Evolutionary conservation across 2,329 filamentous ascomycete genomes (phyloP).

Genomic region (Calonectria fujianensis): DNA sequence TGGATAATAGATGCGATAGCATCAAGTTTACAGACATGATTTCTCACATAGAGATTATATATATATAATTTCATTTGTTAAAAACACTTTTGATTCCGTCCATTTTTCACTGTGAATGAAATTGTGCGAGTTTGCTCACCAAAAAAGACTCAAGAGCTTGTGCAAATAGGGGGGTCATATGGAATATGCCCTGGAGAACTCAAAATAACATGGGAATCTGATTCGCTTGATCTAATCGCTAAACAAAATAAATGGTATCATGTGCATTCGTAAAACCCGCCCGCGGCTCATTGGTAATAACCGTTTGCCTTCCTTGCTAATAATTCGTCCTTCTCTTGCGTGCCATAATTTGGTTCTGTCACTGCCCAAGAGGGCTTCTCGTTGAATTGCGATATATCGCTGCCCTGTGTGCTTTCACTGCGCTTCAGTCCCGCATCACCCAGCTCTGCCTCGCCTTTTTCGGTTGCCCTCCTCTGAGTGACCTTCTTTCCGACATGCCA

Average conservation of each 20-base stretch:
- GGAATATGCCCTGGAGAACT: not conserved
- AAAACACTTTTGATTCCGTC: conserved; percentile 15
- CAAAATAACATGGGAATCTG: not conserved
- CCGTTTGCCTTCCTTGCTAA: conserved; percentile 1
- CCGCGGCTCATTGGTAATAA: conserved; percentile 3
- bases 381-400: not conserved
- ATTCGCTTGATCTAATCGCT: conserved; percentile 18
- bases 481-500: conserved; percentile 18
- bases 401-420: not conserved
- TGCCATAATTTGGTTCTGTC: not conserved
- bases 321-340: not conserved
- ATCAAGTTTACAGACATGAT: conserved; percentile 52
- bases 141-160: not conserved
- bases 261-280: conserved; percentile 9
- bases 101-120: not conserved
- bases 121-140: not conserved
- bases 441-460: not conserved
- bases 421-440: not conserved
- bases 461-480: not conserved
- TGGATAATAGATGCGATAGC: conserved; percentile 51
- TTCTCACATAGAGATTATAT: conserved; percentile 51
- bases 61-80: conserved; percentile 55
- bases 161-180: not conserved
- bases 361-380: not conserved
- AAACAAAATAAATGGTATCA: conserved; percentile 28